Percentiles rank a stretch among this genome's conserved stretches.
Conservation (phyloP, 192 early-diverging fungal species). For the Piromyces sp. region DNA sequence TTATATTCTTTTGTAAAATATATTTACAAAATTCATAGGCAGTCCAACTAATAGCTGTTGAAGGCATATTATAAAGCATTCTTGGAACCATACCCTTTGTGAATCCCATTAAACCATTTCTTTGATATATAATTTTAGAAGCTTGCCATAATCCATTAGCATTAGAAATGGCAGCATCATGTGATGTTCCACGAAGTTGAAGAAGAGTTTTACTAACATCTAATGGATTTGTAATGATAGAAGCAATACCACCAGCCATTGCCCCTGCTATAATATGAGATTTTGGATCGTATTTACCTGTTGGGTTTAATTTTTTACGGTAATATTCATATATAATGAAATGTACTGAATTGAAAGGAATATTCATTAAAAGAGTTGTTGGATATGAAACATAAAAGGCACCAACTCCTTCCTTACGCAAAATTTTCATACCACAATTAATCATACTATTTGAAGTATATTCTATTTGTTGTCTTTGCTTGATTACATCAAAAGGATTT, state of each 20-base stretch:
- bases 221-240: slow-evolving; percentile 78
- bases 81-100: slow-evolving; percentile 60
- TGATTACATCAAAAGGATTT: slow-evolving; percentile 96
- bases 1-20: not conserved
- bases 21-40: not conserved
- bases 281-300: slow-evolving; percentile 62
- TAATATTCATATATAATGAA: slow-evolving; percentile 84
- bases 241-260: slow-evolving; percentile 72
- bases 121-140: slow-evolving; percentile 52
- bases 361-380: slow-evolving; percentile 81
- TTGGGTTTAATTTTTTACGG: slow-evolving; percentile 63
- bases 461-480: slow-evolving; percentile 82
- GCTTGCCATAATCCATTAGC: slow-evolving; percentile 56
- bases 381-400: slow-evolving; percentile 91
- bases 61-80: slow-evolving; percentile 77
- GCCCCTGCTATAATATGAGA: slow-evolving; percentile 76
- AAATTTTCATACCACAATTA: slow-evolving; percentile 50
- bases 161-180: slow-evolving; percentile 47
- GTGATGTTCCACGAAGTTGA: slow-evolving; percentile 69
- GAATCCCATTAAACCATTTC: slow-evolving; percentile 62
- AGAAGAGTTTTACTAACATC: slow-evolving; percentile 91
- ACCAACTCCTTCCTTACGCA: slow-evolving; percentile 53
- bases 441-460: slow-evolving; percentile 48
- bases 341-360: slow-evolving; percentile 88
- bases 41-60: slow-evolving; percentile 88